Evolutionary conservation across 1,284 basidiomycete genomes (phyloP).

Genomic region (Termitomyces sp.): DNA sequence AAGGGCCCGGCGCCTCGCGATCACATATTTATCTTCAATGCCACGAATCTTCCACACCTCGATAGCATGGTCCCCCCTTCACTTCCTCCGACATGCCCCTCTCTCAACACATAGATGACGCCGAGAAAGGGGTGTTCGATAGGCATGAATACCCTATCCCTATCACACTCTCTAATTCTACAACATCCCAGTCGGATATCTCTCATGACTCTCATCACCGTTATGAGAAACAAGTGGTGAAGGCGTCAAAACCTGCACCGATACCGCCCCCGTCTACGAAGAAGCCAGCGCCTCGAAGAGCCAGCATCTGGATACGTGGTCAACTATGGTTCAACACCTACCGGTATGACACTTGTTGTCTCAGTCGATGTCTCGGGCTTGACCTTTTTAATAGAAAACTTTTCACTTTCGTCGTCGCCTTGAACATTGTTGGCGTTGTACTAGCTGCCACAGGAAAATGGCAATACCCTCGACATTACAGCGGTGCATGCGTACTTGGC

Average conservation of each 20-base stretch:
- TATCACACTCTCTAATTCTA: constrained; percentile 18
- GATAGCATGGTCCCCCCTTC: constrained; percentile 1
- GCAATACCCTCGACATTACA: constrained; percentile 54
- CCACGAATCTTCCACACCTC: constrained; percentile 7
- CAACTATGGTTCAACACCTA: constrained; percentile 66
- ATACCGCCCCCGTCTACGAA: constrained; percentile 14
- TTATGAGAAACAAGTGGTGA: not conserved
- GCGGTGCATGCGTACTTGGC: constrained; percentile 57
- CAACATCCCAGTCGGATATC: constrained; percentile 9
- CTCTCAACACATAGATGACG: constrained; percentile 27
- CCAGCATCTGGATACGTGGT: constrained; percentile 43
- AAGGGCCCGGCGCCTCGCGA: constrained; percentile 13
- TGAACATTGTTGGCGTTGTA: constrained; percentile 48
- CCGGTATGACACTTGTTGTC: constrained; percentile 32
- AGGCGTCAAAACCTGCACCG: not conserved
- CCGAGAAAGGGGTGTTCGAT: constrained; percentile 32
- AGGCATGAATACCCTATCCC: constrained; percentile 23
- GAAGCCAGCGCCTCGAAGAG: constrained; percentile 22
- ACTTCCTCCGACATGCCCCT: constrained; percentile 22
- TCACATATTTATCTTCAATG: constrained; percentile 25
- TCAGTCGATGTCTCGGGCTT: not conserved
- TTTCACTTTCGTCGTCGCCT: constrained; percentile 44
- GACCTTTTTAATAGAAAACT: constrained; percentile 44
- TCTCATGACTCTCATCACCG: not conserved
- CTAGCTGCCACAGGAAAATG: constrained; percentile 48